A percentile compares a stretch with the other conserved stretches of the same genome.
Conservation (phyloP, 1,284 basidiomycete genomes). For the Cutaneotrichosporon cutaneum region DNA sequence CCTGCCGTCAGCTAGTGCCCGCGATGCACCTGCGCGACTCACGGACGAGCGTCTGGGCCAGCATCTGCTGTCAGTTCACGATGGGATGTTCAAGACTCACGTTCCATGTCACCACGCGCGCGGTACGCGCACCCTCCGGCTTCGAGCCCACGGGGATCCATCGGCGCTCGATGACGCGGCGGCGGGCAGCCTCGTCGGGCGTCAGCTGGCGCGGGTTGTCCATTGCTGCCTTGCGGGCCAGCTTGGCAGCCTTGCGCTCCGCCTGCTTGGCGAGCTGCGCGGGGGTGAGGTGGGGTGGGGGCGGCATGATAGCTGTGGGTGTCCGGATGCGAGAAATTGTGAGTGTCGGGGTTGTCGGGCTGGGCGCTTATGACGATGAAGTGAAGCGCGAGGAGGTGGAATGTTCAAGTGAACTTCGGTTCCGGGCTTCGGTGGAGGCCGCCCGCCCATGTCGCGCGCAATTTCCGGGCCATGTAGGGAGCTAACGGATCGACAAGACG, state of each 20-base stretch:
- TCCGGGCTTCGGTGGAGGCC: conserved; percentile 4
- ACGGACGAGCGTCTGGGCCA: conserved; percentile 54
- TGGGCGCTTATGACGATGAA: too few relatives aligned
- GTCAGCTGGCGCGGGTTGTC: conserved; percentile 3
- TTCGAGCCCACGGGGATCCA: conserved; percentile 57
- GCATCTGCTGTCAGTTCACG: conserved; percentile 56
- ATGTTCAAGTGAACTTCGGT: neutral
- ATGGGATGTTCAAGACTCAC: conserved; percentile 48
- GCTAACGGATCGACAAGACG: too few relatives aligned
- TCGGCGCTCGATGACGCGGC: conserved; percentile 37
- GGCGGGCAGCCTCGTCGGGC: conserved; percentile 30
- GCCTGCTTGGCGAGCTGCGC: conserved; percentile 46
- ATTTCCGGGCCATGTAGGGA: neutral
- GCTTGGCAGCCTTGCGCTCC: conserved; percentile 45
- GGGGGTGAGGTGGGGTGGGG: conserved; percentile 34
- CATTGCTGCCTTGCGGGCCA: conserved; percentile 40
- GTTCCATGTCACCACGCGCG: conserved; percentile 64
- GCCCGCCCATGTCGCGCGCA: neutral
- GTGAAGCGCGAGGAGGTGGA: neutral
- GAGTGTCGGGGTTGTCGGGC: neutral
- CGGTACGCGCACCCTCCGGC: conserved; percentile 61
- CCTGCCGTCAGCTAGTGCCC: conserved; percentile 59
- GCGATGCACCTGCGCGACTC: conserved; percentile 27
- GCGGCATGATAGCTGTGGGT: conserved; percentile 13
- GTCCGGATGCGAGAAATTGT: neutral